Evolutionary conservation across 495 filamentous ascomycete genomes (phyloP), one percentile per base, ranked within the genome.

Genomic region (Penicillium samsonianum): DNA sequence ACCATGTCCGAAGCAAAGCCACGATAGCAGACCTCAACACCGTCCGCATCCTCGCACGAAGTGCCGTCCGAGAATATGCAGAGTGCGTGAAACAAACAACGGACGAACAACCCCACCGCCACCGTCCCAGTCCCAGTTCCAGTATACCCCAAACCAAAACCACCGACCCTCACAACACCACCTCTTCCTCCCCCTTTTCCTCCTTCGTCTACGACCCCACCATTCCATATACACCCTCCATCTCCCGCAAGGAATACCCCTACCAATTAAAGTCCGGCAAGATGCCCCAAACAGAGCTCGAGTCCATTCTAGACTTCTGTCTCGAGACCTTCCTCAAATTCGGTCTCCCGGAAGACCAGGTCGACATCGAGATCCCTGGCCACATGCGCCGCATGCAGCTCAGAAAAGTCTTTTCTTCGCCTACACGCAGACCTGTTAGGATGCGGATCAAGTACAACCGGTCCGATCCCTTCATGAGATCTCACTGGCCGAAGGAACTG

Each of bases 11-110:
- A 40, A 45, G 52, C 8, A 74, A 73, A 48, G 60, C 63, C 25
- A 58, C 68, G 7, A 33, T 71, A 46, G 74, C 79, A 6, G 68
- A 77, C 52, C 33, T 73, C 10, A 71, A 72, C 43, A 80, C 77
- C 22, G 65, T 79, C 46, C 73, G 78, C 44, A 73, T 74, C 44
- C 67, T 80, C 48, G 59, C 69, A 4, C 71, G 69, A 55, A 67
- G 66, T 17, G 79, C 76, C 10, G 55, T 70, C 23, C 63, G 64
- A 25, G 73, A 78, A 53, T 69, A 57, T 9, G 48, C 38, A 2
- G 50, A 55, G n/a, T 38, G 16, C 35, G 20, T 37, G n/a, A 23
- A 61, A 16, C 14, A 42, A n/a, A 11, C 56, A 8, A 47, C 50
- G 3, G 25, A 11, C 2, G 8, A 46, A 58, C 17, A 33, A 14